Base-by-base conservation (phyloP, 768 basidiomycete species). In the Porphyrellus cyaneotinctus region DNA sequence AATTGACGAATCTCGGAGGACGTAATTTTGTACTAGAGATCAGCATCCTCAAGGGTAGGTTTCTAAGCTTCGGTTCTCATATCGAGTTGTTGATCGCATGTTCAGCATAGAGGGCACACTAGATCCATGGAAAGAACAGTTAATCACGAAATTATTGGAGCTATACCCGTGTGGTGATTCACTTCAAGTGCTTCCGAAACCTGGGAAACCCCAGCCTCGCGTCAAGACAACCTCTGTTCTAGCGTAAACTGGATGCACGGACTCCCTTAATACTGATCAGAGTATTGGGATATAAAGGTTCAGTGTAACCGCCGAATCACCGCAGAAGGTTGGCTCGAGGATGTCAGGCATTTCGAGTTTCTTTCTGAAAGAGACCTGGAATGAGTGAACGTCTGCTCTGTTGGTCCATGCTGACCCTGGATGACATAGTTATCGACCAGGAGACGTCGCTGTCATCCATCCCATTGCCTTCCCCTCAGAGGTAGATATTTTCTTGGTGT, bases 261-360 rank as follows among this genome's bases (percentile, higher is more conserved):
- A 76, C 51, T 72, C 70, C 17, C 54, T 75, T 5, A 64, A 68
- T 3, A 28, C 46, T 10, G 73, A 75, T 41, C 24, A 61, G 17
- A 63, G 61, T 85, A 81, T 51, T 72, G 78, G 62, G 72, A 67
- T 33, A 84, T 81, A 0, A 78, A 70, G 0, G 73, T 95, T 22
- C 74, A 68, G 18, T 70, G 63, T 51, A 95, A 93, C 58, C 70
- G 72, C 20, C 75, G 94, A 12, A 88, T 89, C 22, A 98, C 95
- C 0, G 72, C 81, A 0, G 67, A 74, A 15, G 86, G 83, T 43
- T 98, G 95, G 95, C 88, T 81, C 63, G 95, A 98, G 73, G 95
- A 98, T 57, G 95, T 97, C 12, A 80, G 95, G 32, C 89, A 93
- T 66, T 69, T 99, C 7, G 90, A 93, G 65, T 78, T 98, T 42